A percentile compares a stretch with the other conserved stretches of the same genome.
These are phyloP conservation scores for Leptographium flavum DNA, from an alignment of 2,329 filamentous ascomycete species.

Conservation along the genomic window DNA sequence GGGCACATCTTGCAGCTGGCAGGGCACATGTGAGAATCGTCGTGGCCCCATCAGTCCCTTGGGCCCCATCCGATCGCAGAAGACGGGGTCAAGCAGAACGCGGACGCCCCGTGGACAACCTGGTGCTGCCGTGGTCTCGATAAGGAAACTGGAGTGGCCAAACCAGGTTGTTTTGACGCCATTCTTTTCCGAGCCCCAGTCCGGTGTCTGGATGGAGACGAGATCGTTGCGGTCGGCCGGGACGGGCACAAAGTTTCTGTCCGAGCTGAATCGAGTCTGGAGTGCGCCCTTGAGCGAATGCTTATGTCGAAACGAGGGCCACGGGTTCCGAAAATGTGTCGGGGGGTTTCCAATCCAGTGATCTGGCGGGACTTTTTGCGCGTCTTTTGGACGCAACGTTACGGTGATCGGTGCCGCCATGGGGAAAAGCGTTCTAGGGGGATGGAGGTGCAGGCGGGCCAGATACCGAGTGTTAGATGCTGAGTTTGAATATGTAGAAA, in stretches of 20 bases:
- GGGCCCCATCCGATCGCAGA: slow-evolving; percentile 30
- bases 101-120: slow-evolving; percentile 24
- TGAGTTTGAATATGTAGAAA: neutral
- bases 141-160: slow-evolving; percentile 82
- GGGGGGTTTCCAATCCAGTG: slow-evolving; percentile 7
- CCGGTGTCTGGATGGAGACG: slow-evolving; percentile 1
- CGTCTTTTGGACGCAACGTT: neutral
- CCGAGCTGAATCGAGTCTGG: neutral
- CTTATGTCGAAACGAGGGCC: slow-evolving; percentile 4
- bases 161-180: slow-evolving; percentile 60
- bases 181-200: slow-evolving; percentile 1
- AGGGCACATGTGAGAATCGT: slow-evolving; percentile 36
- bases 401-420: slow-evolving; percentile 1
- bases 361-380: neutral
- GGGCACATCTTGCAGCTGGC: slow-evolving; percentile 31
- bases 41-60: slow-evolving; percentile 26
- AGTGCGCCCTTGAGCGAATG: neutral
- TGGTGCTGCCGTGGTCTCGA: slow-evolving; percentile 43
- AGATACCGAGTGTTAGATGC: too few species aligned
- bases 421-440: neutral
- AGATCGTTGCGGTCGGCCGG: slow-evolving; percentile 2
- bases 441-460: neutral
- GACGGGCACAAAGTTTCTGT: slow-evolving; percentile 5
- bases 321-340: slow-evolving; percentile 5
- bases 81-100: slow-evolving; percentile 35